Base-by-base conservation (phyloP, 345 rosid genomes). In the Populus simonii region DNA sequence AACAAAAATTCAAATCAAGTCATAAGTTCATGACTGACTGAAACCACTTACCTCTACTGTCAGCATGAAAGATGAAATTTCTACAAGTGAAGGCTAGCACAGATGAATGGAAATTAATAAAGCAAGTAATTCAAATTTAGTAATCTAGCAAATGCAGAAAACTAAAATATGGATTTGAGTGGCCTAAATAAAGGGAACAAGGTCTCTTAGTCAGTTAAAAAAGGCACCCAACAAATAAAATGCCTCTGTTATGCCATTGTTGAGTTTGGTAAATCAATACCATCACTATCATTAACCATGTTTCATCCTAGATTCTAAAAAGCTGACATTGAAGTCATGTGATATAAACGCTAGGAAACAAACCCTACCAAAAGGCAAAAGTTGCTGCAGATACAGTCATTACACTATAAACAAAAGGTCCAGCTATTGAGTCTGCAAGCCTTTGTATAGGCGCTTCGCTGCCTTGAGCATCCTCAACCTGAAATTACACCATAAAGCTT, bases 401-500 rank as follows among this genome's bases (percentile, higher is more conserved):
- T 80, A 93, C 81, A 63, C 90, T 88, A 79, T 89, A 95, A 36
- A 95, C 97, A 85, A 95, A 95, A 20, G 98, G 99, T 67, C 99
- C 98, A 69, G 99, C 97, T 82, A 95, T 91, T 18, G 92, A 89
- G 84, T 95, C 99, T 81, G 97, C 99, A 79, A 95, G 90, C 82
- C 98, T 87, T 81, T 95, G 98, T 75, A 93, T 89, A 76, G 99
- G 98, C 53, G 98, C 99, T 86, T 93, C 98, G 85, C 81, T 88
- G 62, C 97, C 97, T 86, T 95, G 97, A 76, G 99, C 98, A 79
- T 92, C 97, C 88, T 95, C 96, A 83, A 93, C 97, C 99, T 93
- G 84, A 81, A 85, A 20, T 78, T 76, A 27, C 68, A 84, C n/a
- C 74, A 80, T 36, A 68, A 74, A 53, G 35, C 25, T 69, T 7